Percentiles rank a stretch among this genome's conserved stretches.
phyloP scores from a whole-genome alignment of 1,284 basidiomycete species.

The Pseudomicrostroma phylloplanum region DNA sequence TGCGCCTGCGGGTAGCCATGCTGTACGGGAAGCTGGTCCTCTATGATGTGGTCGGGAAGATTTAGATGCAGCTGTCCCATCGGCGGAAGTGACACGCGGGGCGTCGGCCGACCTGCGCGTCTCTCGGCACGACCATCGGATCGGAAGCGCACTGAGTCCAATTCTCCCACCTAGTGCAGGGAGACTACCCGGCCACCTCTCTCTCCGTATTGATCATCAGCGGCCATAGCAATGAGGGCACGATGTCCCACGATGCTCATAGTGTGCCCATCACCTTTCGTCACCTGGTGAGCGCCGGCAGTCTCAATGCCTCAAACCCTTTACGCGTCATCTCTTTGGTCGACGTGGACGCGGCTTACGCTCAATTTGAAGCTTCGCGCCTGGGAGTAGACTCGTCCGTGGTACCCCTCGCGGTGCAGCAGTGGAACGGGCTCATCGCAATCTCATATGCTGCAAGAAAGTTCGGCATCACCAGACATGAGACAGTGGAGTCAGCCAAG shows the following conservation, averaged over 20 bases:
- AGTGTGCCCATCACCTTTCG: conserved; percentile 27
- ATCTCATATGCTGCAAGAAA: conserved; percentile 91
- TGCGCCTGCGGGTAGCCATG: no score
- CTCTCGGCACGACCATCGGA: no score
- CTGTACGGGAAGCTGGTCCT: no score
- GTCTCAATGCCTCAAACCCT: conserved; percentile 49
- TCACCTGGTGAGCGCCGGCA: conserved; percentile 38
- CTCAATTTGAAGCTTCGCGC: conserved; percentile 76
- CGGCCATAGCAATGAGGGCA: not conserved
- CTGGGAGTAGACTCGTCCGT: conserved; percentile 64
- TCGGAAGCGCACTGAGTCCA: no score
- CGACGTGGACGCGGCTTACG: conserved; percentile 56
- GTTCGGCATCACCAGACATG: conserved; percentile 71
- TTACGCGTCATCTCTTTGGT: conserved; percentile 69
- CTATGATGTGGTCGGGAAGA: no score
- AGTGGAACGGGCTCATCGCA: conserved; percentile 82
- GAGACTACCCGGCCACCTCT: not conserved
- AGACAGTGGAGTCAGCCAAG: conserved; percentile 56
- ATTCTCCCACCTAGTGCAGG: no score
- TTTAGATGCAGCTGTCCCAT: no score
- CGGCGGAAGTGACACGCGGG: no score
- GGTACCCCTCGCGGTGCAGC: conserved; percentile 78
- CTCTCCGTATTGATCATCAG: not conserved
- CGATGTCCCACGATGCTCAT: not conserved
- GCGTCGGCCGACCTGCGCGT: no score